Conservation (phyloP, 2,329 filamentous ascomycete genomes). For the Orbilia javanica region DNA sequence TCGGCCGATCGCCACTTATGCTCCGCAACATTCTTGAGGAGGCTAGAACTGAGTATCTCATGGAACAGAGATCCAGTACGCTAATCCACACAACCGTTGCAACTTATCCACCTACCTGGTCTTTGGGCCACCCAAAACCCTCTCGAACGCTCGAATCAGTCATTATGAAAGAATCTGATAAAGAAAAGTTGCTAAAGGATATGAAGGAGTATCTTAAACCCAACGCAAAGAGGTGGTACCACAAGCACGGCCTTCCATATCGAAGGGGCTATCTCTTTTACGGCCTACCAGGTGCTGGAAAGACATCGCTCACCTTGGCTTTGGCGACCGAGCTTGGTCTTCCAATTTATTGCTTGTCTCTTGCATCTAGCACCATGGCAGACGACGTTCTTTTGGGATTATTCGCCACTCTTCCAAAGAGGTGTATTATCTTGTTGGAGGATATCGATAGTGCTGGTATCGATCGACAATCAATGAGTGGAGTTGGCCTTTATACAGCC, state of each 20-base stretch:
- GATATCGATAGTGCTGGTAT: constrained; percentile 78
- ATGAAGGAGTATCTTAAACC: constrained; percentile 84
- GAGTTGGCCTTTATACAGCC: constrained; percentile 15
- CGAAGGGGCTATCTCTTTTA: constrained; percentile 82
- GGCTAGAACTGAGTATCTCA: constrained; percentile 57
- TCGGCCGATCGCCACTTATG: constrained; percentile 59
- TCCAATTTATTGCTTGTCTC: constrained; percentile 75
- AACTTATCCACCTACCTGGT: constrained; percentile 58
- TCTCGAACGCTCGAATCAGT: constrained; percentile 70
- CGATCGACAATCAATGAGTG: constrained; percentile 64
- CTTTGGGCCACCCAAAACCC: constrained; percentile 57
- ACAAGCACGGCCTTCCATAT: constrained; percentile 80
- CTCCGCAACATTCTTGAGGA: constrained; percentile 59
- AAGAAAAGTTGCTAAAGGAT: constrained; percentile 75
- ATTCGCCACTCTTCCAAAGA: constrained; percentile 73
- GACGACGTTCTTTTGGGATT: constrained; percentile 74
- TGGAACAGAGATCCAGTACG: constrained; percentile 59
- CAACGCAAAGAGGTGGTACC: constrained; percentile 78
- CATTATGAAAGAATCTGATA: constrained; percentile 77
- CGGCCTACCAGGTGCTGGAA: constrained; percentile 80
- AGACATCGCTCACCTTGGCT: constrained; percentile 76
- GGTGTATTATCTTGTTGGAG: constrained; percentile 76
- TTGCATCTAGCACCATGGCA: constrained; percentile 73
- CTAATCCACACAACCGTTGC: constrained; percentile 55
- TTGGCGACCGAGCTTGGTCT: constrained; percentile 76